Percentiles rank a stretch among this genome's conserved stretches.
Evolutionary conservation across 1,284 basidiomycete genomes (phyloP).

Genomic region (Ustilago bromivora): DNA sequence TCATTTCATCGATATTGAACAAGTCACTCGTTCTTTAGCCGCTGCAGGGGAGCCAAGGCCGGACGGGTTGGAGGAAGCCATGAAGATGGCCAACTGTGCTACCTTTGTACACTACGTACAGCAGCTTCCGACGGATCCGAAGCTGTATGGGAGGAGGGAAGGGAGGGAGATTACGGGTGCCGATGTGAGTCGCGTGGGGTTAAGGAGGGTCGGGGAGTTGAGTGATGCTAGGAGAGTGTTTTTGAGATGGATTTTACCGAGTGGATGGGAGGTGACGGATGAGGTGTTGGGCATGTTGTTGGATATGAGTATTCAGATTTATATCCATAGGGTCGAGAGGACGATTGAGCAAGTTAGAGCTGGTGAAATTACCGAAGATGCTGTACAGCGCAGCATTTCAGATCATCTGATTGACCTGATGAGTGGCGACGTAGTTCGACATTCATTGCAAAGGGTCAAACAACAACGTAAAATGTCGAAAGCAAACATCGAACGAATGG

Average conservation of each 20-base stretch:
- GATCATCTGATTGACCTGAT: conserved; percentile 42
- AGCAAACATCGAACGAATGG: conserved; percentile 34
- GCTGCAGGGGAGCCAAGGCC: conserved; percentile 19
- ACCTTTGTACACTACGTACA: conserved; percentile 62
- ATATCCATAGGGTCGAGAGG: conserved; percentile 45
- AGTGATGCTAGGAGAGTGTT: conserved; percentile 57
- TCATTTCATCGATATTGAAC: conserved; percentile 56
- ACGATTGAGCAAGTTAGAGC: conserved; percentile 21
- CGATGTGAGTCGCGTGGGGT: conserved; percentile 29
- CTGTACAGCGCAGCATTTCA: conserved; percentile 17
- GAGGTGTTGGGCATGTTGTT: conserved; percentile 51
- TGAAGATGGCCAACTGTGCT: conserved; percentile 60
- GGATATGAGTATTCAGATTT: conserved; percentile 62
- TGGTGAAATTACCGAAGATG: conserved; percentile 34
- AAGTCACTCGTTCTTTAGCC: conserved; percentile 39
- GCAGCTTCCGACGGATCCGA: conserved; percentile 40
- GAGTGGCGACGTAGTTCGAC: conserved; percentile 41
- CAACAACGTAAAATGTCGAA: conserved; percentile 37
- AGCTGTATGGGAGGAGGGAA: conserved; percentile 21
- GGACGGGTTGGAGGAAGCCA: conserved; percentile 45
- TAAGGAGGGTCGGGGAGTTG: conserved; percentile 52
- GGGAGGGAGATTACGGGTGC: conserved; percentile 31
- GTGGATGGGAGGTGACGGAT: conserved; percentile 41
- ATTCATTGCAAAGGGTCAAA: conserved; percentile 39
- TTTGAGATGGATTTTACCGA: conserved; percentile 52